Percentiles rank a stretch among this genome's conserved stretches.
phyloP scores from a whole-genome alignment of 768 basidiomycete genomes.

The Auricularia cornea region DNA sequence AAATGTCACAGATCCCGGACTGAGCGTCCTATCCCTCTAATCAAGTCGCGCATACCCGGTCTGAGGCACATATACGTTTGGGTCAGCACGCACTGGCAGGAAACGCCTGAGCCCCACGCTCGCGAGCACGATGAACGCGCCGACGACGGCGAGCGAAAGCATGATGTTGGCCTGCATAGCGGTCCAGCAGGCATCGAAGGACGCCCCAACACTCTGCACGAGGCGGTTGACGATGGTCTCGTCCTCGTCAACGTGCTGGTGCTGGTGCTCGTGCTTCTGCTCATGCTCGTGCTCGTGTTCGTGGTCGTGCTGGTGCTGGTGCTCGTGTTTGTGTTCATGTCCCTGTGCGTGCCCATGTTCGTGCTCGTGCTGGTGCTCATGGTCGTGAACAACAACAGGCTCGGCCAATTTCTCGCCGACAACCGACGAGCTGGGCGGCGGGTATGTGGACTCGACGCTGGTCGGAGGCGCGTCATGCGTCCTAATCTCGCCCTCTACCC shows the following conservation, averaged over 20 bases:
- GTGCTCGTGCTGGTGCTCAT: neutral
- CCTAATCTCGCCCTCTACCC: neutral
- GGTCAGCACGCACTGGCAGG: no score
- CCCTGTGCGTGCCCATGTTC: no score
- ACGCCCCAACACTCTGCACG: neutral
- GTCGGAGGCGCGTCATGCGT: constrained; percentile 27
- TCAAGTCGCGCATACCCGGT: no score
- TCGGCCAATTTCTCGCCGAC: constrained; percentile 2
- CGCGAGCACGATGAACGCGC: neutral
- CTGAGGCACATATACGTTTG: no score
- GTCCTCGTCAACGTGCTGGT: neutral
- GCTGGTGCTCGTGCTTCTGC: neutral
- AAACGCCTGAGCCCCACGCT: neutral
- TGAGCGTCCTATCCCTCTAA: no score
- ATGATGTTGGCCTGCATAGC: neutral
- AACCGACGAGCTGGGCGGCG: neutral
- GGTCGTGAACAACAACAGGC: constrained; percentile 18
- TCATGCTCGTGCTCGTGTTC: no score
- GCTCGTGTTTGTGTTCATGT: no score
- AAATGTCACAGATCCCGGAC: no score
- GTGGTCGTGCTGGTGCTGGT: no score
- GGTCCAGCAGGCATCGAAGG: neutral
- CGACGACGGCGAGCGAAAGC: neutral
- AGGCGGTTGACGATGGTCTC: constrained; percentile 59
- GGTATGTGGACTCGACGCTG: constrained; percentile 42